These are phyloP conservation scores for Phytophthora rubi DNA, from an alignment of 352 stramenopile genomes.

Conservation along the genomic window DNA sequence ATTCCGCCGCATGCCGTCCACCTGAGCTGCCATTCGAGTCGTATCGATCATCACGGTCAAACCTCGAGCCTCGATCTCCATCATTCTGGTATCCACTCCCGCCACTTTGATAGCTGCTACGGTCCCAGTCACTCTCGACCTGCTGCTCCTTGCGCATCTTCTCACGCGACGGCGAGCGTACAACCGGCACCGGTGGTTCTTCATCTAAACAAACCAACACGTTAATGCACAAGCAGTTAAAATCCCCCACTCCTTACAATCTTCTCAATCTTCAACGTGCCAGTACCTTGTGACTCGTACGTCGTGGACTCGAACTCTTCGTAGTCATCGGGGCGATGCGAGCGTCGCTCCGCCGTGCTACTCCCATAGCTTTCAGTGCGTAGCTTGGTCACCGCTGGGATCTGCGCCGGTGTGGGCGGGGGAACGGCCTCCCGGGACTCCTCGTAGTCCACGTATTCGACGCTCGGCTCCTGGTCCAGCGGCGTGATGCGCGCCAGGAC, in stretches of 20 bases:
- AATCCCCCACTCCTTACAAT: neutral
- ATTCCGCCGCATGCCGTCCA: constrained; percentile 33
- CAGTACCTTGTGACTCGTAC: constrained; percentile 56
- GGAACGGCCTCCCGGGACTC: constrained; percentile 16
- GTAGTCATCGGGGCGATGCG: constrained; percentile 50
- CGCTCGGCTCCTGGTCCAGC: constrained; percentile 51
- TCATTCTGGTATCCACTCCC: constrained; percentile 30
- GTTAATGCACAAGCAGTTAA: neutral
- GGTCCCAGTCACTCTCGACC: constrained; percentile 28
- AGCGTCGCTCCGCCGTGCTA: constrained; percentile 22
- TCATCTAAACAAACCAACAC: constrained; percentile 38
- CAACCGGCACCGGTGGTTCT: constrained; percentile 27
- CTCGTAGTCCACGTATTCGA: constrained; percentile 49
- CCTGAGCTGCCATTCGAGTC: constrained; percentile 24
- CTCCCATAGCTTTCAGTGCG: constrained; percentile 35
- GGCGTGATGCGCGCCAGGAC: constrained; percentile 75
- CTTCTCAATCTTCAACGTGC: neutral
- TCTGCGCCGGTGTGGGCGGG: neutral
- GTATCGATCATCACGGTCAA: constrained; percentile 43
- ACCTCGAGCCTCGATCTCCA: constrained; percentile 21
- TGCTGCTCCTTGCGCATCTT: constrained; percentile 36
- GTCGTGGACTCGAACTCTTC: constrained; percentile 62
- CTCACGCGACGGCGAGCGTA: constrained; percentile 26
- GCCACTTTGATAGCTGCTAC: constrained; percentile 31
- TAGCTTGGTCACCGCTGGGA: constrained; percentile 17